Conservation (phyloP, 2,329 filamentous ascomycete species). For the Cladosporium velox region DNA sequence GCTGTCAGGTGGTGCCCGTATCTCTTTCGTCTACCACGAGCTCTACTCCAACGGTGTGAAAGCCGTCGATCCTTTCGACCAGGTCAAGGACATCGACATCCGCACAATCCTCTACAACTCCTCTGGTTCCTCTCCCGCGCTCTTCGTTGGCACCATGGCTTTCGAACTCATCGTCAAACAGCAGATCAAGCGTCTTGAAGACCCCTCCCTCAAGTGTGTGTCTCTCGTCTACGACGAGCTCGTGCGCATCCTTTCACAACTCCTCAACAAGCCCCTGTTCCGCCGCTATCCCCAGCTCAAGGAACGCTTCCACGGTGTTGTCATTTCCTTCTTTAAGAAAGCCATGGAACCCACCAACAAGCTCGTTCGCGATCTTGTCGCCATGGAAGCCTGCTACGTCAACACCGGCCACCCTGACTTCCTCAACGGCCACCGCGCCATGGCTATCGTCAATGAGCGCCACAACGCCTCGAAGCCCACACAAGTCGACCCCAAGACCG, state of each 20-base stretch:
- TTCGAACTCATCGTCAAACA: constrained; percentile 99
- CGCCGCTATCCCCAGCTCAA: constrained; percentile 90
- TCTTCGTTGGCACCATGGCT: constrained; percentile 97
- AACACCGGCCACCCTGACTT: constrained; percentile 99
- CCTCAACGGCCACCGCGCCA: constrained; percentile 91
- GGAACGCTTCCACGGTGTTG: constrained; percentile 93
- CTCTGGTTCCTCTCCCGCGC: constrained; percentile 92
- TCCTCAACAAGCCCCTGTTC: constrained; percentile 86
- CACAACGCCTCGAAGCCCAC: constrained; percentile 80
- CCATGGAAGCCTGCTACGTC: constrained; percentile 96
- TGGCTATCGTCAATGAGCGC: constrained; percentile 96
- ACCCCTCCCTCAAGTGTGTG: constrained; percentile 95
- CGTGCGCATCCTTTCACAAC: constrained; percentile 88
- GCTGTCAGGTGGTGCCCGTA: constrained; percentile 93
- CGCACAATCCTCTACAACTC: constrained; percentile 98
- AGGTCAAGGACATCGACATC: constrained; percentile 97
- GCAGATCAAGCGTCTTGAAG: constrained; percentile 94
- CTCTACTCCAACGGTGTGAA: constrained; percentile 97
- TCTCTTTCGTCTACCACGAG: constrained; percentile 99
- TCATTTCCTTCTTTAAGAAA: constrained; percentile 96
- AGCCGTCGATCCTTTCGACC: constrained; percentile 94
- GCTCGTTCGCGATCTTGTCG: constrained; percentile 85
- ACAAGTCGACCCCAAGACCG: constrained; percentile 97
- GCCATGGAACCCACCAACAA: constrained; percentile 98
- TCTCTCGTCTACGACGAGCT: constrained; percentile 96